These are phyloP conservation scores for Curvularia sp. DNA, from an alignment of 2,329 filamentous ascomycete species.

Conservation along the genomic window DNA sequence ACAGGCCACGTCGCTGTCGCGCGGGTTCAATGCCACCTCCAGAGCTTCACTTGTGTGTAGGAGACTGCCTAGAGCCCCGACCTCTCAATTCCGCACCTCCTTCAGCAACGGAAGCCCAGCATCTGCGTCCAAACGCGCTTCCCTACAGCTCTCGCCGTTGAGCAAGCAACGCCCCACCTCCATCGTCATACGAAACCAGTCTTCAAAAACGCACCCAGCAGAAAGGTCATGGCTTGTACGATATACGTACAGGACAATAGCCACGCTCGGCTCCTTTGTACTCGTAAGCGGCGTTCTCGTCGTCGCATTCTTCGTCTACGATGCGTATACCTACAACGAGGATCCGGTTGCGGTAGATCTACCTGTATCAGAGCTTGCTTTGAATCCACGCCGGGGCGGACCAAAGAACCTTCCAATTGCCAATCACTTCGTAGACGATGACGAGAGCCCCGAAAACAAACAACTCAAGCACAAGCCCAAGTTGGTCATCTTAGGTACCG, in stretches of 20 bases:
- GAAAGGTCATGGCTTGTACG: constrained; percentile 51
- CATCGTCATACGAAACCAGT: constrained; percentile 35
- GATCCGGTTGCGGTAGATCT: constrained; percentile 72
- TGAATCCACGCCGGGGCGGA: constrained; percentile 81
- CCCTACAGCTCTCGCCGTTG: constrained; percentile 28
- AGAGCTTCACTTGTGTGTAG: constrained; percentile 26
- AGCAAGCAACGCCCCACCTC: constrained; percentile 24
- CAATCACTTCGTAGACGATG: constrained; percentile 86
- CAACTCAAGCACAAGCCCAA: constrained; percentile 86
- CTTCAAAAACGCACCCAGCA: constrained; percentile 42
- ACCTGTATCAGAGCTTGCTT: constrained; percentile 80
- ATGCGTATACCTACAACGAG: constrained; percentile 88
- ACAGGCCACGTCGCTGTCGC: constrained; percentile 41
- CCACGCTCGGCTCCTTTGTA: constrained; percentile 77
- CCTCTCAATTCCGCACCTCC: constrained; percentile 32
- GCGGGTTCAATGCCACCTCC: constrained; percentile 30
- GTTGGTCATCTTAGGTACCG: constrained; percentile 89
- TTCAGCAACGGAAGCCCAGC: constrained; percentile 39
- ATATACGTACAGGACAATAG: constrained; percentile 73
- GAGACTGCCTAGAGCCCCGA: constrained; percentile 19
- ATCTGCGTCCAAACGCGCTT: constrained; percentile 31
- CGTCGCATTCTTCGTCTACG: constrained; percentile 89
- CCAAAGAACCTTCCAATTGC: constrained; percentile 95
- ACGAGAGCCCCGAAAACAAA: constrained; percentile 75
- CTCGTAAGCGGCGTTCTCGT: constrained; percentile 73